phyloP scores from a whole-genome alignment of 1,284 basidiomycete genomes.

The Ganoderma boninense region DNA sequence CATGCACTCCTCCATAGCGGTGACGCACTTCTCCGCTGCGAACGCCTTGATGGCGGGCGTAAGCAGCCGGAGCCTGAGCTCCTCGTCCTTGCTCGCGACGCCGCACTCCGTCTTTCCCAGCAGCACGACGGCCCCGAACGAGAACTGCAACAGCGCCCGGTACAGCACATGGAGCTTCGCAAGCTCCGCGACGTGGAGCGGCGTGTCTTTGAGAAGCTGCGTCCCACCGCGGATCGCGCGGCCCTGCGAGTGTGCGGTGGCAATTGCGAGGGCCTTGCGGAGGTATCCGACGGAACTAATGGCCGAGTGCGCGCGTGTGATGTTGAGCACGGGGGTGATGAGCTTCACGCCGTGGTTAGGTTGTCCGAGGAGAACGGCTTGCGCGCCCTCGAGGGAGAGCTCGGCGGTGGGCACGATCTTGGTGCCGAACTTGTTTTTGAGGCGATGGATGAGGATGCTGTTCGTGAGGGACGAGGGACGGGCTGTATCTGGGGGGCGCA shows the following conservation, averaged over 20 bases:
- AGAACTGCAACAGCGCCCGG: conserved; percentile 69
- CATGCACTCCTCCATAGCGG: conserved; percentile 80
- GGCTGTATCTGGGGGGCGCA: conserved; percentile 48
- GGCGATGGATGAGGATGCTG: conserved; percentile 74
- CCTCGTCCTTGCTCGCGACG: conserved; percentile 56
- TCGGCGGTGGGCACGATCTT: conserved; percentile 82
- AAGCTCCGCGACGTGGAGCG: conserved; percentile 71
- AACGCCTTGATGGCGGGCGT: conserved; percentile 81
- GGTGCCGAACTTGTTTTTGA: conserved; percentile 86
- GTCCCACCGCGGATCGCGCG: conserved; percentile 61
- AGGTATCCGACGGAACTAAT: conserved; percentile 63
- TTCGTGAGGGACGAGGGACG: conserved; percentile 64
- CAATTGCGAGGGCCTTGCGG: conserved; percentile 71
- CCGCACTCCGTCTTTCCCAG: conserved; percentile 72
- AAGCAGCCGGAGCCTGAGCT: conserved; percentile 65
- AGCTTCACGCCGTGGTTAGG: conserved; percentile 72
- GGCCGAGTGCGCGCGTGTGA: conserved; percentile 80
- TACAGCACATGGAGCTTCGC: conserved; percentile 68
- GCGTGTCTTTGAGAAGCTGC: conserved; percentile 59
- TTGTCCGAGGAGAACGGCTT: conserved; percentile 72
- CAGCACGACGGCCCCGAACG: conserved; percentile 64
- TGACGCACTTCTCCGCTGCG: conserved; percentile 67
- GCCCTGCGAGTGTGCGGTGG: conserved; percentile 66
- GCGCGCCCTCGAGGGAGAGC: conserved; percentile 67
- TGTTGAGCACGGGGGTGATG: conserved; percentile 78